Conservation (phyloP, 140 eudicot genomes). For the Senecio squalidus region DNA sequence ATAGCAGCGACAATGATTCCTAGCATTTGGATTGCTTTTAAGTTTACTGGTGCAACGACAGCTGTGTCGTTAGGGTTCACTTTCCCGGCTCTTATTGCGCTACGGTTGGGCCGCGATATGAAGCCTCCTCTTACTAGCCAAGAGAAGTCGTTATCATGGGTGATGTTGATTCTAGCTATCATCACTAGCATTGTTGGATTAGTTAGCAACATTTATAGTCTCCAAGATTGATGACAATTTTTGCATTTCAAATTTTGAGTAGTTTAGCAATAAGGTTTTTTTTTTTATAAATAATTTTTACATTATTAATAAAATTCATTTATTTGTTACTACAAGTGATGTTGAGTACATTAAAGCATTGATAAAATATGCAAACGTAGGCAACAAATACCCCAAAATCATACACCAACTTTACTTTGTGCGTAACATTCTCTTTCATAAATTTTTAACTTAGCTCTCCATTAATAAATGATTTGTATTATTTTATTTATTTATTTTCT, state of each 20-base stretch:
- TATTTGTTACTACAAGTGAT: background rate
- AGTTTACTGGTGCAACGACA: slow-evolving; percentile 92
- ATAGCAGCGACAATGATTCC: slow-evolving; percentile 76
- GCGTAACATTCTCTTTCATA: too few species aligned
- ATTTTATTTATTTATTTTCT: too few species aligned
- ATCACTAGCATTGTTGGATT: slow-evolving; percentile 69
- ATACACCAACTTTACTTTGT: background rate
- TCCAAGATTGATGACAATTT: slow-evolving; percentile 19
- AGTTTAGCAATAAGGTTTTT: too few species aligned
- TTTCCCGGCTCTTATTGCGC: slow-evolving; percentile 72
- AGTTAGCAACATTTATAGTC: slow-evolving; percentile 56
- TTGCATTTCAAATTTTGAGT: too few species aligned
- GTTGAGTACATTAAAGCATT: background rate
- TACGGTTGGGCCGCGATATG: slow-evolving; percentile 47
- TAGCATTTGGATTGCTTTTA: slow-evolving; percentile 89
- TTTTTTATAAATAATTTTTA: too few species aligned
- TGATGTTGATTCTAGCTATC: slow-evolving; percentile 64
- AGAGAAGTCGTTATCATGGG: slow-evolving; percentile 56
- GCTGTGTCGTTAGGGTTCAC: slow-evolving; percentile 85
- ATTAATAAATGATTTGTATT: too few species aligned
- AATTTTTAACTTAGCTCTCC: too few species aligned
- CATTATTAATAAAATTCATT: too few species aligned
- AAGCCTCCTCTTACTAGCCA: slow-evolving; percentile 39
- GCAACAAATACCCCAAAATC: background rate
- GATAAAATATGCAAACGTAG: background rate